A percentile compares a stretch with the other conserved stretches of the same genome.
phyloP scores from a whole-genome alignment of 2,329 filamentous ascomycete species.

The Fusarium ramigenum region DNA sequence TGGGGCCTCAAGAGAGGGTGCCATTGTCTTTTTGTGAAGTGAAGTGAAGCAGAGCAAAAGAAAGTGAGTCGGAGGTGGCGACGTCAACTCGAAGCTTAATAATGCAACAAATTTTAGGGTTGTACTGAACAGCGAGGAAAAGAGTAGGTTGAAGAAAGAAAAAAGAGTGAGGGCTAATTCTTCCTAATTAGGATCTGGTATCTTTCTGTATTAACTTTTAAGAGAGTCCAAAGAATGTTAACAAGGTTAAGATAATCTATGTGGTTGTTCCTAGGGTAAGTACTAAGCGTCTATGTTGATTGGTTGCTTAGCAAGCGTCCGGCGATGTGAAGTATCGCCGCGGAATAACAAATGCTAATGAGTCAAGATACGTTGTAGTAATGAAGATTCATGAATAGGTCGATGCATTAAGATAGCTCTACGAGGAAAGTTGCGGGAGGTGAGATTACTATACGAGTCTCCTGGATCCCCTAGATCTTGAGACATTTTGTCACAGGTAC shows the following conservation, averaged over 20 bases:
- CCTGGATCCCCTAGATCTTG: neutral
- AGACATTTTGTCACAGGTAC: neutral
- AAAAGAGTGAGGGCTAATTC: neutral
- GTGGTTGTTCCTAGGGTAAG: conserved; percentile 31
- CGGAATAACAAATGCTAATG: conserved; percentile 2
- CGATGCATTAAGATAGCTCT: neutral
- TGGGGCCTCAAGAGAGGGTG: conserved; percentile 81
- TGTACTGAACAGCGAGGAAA: neutral
- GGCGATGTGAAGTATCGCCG: conserved; percentile 1
- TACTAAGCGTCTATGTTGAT: conserved; percentile 33
- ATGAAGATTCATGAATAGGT: neutral
- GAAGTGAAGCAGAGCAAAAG: neutral
- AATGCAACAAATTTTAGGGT: conserved; percentile 7
- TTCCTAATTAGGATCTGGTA: too few species aligned
- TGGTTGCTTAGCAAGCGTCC: conserved; percentile 33
- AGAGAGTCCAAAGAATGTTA: neutral
- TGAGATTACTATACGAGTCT: neutral
- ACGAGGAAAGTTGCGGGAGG: neutral
- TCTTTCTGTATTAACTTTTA: neutral
- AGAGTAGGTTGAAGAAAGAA: neutral
- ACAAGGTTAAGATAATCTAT: neutral
- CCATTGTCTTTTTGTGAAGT: conserved; percentile 64
- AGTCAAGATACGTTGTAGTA: neutral
- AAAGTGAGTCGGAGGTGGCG: conserved; percentile 26
- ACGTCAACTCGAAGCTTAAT: conserved; percentile 34